Conservation (phyloP, 83 land plant genomes). For the Diphasiastrum complanatum region DNA sequence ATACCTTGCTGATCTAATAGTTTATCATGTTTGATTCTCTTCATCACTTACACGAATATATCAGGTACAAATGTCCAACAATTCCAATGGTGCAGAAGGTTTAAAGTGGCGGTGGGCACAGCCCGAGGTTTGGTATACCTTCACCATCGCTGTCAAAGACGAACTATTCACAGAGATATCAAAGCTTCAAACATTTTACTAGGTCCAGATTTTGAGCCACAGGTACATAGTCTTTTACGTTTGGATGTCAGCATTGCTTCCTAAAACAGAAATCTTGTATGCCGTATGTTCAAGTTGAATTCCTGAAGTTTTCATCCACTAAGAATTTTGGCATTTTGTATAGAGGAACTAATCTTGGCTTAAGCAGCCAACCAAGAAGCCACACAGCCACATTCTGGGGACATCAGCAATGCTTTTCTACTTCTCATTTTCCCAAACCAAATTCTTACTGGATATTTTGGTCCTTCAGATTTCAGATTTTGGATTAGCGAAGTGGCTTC, state of each 20-base stretch:
- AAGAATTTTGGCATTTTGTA: too few species aligned
- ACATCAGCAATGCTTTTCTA: background rate
- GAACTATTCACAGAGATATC: conserved; percentile 85
- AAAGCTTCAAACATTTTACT: conserved; percentile 87
- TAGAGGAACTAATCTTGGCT: too few species aligned
- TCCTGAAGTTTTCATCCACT: too few species aligned
- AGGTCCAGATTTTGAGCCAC: conserved; percentile 77
- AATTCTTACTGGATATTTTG: background rate
- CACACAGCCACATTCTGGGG: too few species aligned
- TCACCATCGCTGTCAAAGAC: conserved; percentile 60
- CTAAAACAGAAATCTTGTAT: background rate
- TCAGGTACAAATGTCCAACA: conserved; percentile 30
- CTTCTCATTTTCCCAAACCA: background rate
- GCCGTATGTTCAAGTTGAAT: too few species aligned
- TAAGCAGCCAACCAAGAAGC: too few species aligned
- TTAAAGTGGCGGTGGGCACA: conserved; percentile 65
- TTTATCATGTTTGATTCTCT: too few species aligned
- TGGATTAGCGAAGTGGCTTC: conserved; percentile 94
- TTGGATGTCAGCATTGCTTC: background rate
- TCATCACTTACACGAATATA: background rate
- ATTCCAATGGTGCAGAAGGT: conserved; percentile 59
- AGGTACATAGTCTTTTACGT: conserved; percentile 36
- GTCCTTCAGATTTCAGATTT: conserved; percentile 78
- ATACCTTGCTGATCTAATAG: too few species aligned
- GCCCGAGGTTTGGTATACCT: conserved; percentile 85